Evolutionary conservation across 2,329 filamentous ascomycete genomes (phyloP).

Genomic region (Didymella arachidicola): DNA sequence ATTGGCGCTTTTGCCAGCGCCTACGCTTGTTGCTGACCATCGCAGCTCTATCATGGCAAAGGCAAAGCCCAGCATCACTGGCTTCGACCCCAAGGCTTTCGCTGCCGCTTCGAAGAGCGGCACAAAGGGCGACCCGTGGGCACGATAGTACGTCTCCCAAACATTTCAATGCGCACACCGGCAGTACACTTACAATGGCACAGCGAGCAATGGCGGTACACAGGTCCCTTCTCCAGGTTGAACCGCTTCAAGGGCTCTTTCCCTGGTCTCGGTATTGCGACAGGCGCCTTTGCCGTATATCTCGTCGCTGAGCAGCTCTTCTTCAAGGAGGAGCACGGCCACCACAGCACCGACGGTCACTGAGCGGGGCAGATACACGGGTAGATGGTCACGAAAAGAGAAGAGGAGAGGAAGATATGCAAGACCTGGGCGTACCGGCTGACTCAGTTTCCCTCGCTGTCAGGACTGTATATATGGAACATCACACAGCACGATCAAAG

Average conservation of each 20-base stretch:
- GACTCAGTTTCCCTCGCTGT: conserved; percentile 36
- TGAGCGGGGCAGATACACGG: conserved; percentile 15
- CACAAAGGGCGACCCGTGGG: conserved; percentile 69
- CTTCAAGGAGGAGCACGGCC: conserved; percentile 67
- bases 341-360: conserved; percentile 41
- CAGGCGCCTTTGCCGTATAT: conserved; percentile 89
- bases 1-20: conserved; percentile 9
- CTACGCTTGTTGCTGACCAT: conserved; percentile 23
- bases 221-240: conserved; percentile 82
- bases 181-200: conserved; percentile 27
- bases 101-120: conserved; percentile 70
- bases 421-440: conserved; percentile 44
- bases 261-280: conserved; percentile 90
- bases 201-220: conserved; percentile 96
- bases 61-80: conserved; percentile 76
- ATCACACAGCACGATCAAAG: conserved; percentile 34
- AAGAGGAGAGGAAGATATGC: conserved; percentile 20
- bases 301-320: conserved; percentile 90
- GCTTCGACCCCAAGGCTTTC: conserved; percentile 87
- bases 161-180: conserved; percentile 5
- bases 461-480: conserved; percentile 48
- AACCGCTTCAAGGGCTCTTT: conserved; percentile 89
- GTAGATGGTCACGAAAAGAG: conserved; percentile 9
- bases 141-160: conserved; percentile 61
- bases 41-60: conserved; percentile 58